A percentile compares a stretch with the other conserved stretches of the same genome.
phyloP scores from a whole-genome alignment of 116 monocot species.

The Trichopus zeylanicus region DNA sequence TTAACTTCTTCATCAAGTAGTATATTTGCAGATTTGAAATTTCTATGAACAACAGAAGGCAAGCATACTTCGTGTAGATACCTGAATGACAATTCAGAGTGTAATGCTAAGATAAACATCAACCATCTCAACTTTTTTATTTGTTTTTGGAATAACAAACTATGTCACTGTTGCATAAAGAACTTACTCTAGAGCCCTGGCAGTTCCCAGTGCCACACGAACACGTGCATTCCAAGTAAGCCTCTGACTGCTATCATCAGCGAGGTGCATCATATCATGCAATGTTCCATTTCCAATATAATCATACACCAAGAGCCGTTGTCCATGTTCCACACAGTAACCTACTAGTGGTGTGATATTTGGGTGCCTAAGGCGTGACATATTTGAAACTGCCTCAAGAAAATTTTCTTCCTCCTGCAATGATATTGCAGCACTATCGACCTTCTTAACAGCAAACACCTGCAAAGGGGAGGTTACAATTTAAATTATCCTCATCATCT shows the following conservation, averaged over 20 bases:
- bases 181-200: constrained; percentile 79
- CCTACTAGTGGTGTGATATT: constrained; percentile 61
- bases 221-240: constrained; percentile 78
- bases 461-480: too few species aligned
- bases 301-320: constrained; percentile 74
- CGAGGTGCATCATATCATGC: constrained; percentile 67
- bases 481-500: too few species aligned
- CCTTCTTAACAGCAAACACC: constrained; percentile 82
- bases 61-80: constrained; percentile 88
- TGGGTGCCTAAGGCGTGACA: constrained; percentile 69
- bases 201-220: constrained; percentile 73
- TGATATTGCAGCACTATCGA: constrained; percentile 63
- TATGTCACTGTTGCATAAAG: background rate
- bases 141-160: too few species aligned
- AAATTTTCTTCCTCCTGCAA: constrained; percentile 84
- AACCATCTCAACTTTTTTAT: background rate
- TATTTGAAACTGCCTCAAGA: constrained; percentile 80
- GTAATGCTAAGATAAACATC: background rate
- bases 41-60: constrained; percentile 75
- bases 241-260: constrained; percentile 41
- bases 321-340: constrained; percentile 78
- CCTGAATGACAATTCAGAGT: constrained; percentile 22
- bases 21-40: constrained; percentile 78
- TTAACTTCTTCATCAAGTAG: constrained; percentile 75
- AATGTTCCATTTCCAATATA: constrained; percentile 71